These are phyloP conservation scores for Rosa multiflora DNA, from an alignment of 306 rosid genomes.

Conservation along the genomic window DNA sequence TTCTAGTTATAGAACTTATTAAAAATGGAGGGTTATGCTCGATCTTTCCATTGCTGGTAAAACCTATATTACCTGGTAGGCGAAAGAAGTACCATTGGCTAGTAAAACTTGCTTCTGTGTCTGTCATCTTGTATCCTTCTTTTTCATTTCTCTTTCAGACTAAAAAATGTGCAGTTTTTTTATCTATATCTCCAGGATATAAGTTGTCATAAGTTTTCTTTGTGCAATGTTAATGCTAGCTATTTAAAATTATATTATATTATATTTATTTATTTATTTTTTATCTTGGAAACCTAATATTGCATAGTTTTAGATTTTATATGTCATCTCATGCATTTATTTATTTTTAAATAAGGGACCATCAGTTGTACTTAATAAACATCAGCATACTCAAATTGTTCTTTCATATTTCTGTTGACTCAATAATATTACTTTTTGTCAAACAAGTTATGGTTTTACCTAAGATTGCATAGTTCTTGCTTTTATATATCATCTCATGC, in stretches of 20 bases:
- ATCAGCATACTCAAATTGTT: neutral
- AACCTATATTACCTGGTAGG: neutral
- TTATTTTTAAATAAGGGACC: neutral
- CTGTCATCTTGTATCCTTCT: neutral
- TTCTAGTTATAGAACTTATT: constrained; percentile 14
- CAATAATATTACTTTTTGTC: neutral
- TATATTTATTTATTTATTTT: too few relatives aligned
- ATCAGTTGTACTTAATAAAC: neutral
- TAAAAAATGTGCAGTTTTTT: neutral
- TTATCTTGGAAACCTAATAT: neutral
- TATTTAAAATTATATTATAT: too few relatives aligned
- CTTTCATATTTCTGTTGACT: neutral
- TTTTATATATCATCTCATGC: neutral
- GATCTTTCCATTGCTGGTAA: neutral
- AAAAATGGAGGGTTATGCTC: neutral
- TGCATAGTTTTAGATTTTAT: neutral
- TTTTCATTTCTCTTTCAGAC: neutral
- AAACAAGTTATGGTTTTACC: neutral
- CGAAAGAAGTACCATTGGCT: neutral
- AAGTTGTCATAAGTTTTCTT: neutral
- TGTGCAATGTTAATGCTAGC: neutral
- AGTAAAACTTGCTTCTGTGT: neutral
- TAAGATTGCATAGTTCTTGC: neutral
- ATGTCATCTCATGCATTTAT: neutral
- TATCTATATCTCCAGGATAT: neutral